Conservation (phyloP, 306 rosid species). For the Astragalus glycyphyllos region DNA sequence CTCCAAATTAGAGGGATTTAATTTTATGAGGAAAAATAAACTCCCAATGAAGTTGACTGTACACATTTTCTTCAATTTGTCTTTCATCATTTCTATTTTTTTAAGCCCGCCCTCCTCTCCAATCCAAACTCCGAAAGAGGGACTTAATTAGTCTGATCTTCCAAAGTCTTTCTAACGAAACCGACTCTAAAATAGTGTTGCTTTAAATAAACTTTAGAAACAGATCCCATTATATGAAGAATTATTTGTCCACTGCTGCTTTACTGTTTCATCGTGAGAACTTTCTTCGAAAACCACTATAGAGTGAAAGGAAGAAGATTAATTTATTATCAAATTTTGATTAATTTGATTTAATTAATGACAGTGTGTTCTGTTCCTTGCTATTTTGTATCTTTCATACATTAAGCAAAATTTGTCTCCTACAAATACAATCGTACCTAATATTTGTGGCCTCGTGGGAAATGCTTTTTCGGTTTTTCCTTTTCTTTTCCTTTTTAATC, state of each 20-base stretch:
- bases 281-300: slow-evolving; percentile 32
- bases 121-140: too few relatives aligned
- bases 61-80: too few relatives aligned
- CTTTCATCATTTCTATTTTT: too few relatives aligned
- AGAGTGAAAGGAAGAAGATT: slow-evolving; percentile 30
- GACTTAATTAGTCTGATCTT: too few relatives aligned
- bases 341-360: slow-evolving; percentile 13
- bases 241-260: not conserved
- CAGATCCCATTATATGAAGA: not conserved
- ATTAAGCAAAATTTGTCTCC: slow-evolving; percentile 54
- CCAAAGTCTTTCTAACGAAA: too few relatives aligned
- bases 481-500: slow-evolving; percentile 21
- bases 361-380: slow-evolving; percentile 32
- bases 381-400: slow-evolving; percentile 44
- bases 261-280: slow-evolving; percentile 3
- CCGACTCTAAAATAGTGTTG: too few relatives aligned
- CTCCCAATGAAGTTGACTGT: too few relatives aligned
- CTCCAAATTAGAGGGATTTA: too few relatives aligned
- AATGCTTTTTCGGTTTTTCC: slow-evolving; percentile 33
- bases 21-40: too few relatives aligned
- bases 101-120: too few relatives aligned
- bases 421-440: slow-evolving; percentile 49
- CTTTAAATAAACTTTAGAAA: too few relatives aligned
- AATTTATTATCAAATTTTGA: not conserved
- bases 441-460: slow-evolving; percentile 29